phyloP scores from a whole-genome alignment of 1,284 basidiomycete genomes.

The Cryptococcus neoformans region DNA sequence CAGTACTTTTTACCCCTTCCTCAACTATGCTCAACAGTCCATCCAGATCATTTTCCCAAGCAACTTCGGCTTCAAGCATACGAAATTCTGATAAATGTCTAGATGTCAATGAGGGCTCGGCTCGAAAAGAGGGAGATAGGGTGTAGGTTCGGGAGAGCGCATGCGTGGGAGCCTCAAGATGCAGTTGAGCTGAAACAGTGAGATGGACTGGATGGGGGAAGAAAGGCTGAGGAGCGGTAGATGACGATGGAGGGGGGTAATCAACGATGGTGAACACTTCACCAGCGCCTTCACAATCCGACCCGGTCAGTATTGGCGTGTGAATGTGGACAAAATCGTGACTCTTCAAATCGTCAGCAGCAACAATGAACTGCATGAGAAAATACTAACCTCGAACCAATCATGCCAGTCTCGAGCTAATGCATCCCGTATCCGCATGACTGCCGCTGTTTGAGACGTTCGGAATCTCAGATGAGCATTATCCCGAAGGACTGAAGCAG shows the following conservation, averaged over 20 bases:
- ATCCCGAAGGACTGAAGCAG: conserved; percentile 72
- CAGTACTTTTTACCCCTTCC: conserved; percentile 47
- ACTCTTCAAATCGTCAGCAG: conserved; percentile 49
- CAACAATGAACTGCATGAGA: background rate
- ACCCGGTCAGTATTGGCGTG: conserved; percentile 83
- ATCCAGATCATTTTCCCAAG: conserved; percentile 54
- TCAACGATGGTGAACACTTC: conserved; percentile 73
- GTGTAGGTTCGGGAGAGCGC: conserved; percentile 83
- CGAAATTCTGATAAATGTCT: conserved; percentile 97
- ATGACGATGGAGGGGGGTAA: conserved; percentile 1
- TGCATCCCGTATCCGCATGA: conserved; percentile 67
- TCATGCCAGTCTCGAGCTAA: conserved; percentile 57
- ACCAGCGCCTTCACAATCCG: conserved; percentile 97
- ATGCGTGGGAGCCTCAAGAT: conserved; percentile 82
- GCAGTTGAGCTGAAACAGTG: conserved; percentile 92
- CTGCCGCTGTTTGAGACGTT: conserved; percentile 64
- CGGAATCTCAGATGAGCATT: conserved; percentile 79
- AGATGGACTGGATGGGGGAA: conserved; percentile 65
- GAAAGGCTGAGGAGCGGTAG: conserved; percentile 19
- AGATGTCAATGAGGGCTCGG: conserved; percentile 80
- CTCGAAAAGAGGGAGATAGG: conserved; percentile 86
- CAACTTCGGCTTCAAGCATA: conserved; percentile 96
- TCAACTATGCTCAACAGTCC: conserved; percentile 73
- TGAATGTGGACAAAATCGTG: conserved; percentile 77
- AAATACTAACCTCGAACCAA: conserved; percentile 65